Evolutionary conservation across 768 basidiomycete genomes (phyloP).

Genomic region (Mycena filopes): DNA sequence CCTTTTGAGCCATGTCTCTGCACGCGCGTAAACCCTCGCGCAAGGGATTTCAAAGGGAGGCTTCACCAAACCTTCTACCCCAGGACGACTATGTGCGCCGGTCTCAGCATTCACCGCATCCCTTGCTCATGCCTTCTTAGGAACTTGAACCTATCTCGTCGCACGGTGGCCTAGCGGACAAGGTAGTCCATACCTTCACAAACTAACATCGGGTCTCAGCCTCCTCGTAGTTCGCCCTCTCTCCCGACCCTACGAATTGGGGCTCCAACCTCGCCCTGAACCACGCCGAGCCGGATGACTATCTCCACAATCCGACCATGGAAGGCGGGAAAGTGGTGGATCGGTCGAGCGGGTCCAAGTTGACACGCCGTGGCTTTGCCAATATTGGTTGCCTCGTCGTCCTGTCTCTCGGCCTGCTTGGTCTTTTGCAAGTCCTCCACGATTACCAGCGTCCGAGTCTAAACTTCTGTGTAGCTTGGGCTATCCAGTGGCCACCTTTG

Average conservation of each 20-base stretch:
- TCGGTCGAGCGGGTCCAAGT: conserved; percentile 62
- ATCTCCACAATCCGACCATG: conserved; percentile 66
- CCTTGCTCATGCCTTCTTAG: not conserved
- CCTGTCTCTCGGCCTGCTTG: conserved; percentile 60
- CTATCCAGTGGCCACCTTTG: conserved; percentile 68
- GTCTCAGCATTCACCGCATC: not conserved
- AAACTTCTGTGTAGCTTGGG: conserved; percentile 56
- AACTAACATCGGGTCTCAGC: not conserved
- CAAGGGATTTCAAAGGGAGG: not conserved
- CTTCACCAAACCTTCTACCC: conserved; percentile 12
- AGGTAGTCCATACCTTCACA: not conserved
- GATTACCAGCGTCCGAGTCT: not conserved
- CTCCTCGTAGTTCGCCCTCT: conserved; percentile 68
- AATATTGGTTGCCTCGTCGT: conserved; percentile 51
- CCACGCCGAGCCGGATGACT: conserved; percentile 70
- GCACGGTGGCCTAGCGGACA: conserved; percentile 8
- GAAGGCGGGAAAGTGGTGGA: conserved; percentile 58
- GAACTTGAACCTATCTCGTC: not conserved
- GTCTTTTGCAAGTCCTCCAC: conserved; percentile 61
- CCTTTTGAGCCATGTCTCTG: not conserved
- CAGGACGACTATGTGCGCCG: not conserved
- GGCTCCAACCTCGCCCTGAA: conserved; percentile 70
- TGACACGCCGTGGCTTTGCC: not conserved
- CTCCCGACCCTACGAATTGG: conserved; percentile 78
- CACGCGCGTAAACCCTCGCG: not conserved